Conservation (phyloP, 805 yeast genomes). For the Saccharomycopsis oosterbeekiorum region DNA sequence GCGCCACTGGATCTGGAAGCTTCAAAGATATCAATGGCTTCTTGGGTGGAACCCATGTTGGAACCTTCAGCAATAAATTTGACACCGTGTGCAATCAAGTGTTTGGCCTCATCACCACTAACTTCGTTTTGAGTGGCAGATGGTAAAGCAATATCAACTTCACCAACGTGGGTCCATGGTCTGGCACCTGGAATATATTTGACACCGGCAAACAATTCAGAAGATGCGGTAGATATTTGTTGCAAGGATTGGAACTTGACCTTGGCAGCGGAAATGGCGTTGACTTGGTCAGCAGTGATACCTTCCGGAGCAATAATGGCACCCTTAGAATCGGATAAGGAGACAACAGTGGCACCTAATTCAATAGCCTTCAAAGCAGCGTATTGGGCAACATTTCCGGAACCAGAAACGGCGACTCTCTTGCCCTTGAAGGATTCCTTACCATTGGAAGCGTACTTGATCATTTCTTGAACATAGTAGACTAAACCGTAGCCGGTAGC, state of each 20-base stretch:
- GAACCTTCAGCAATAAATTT: conserved; percentile 97
- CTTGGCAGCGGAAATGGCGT: conserved; percentile 68
- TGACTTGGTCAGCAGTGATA: conserved; percentile 74
- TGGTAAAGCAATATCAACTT: conserved; percentile 93
- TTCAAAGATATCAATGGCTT: conserved; percentile 92
- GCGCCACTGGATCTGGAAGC: conserved; percentile 47
- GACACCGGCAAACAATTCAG: conserved; percentile 40
- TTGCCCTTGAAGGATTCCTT: conserved; percentile 86
- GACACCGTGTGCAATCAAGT: conserved; percentile 84
- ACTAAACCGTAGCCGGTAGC: conserved; percentile 98
- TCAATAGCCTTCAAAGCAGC: conserved; percentile 97
- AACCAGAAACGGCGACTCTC: conserved; percentile 93
- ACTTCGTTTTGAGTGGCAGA: conserved; percentile 98
- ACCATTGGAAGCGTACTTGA: conserved; percentile 84
- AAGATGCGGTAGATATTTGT: conserved; percentile 49
- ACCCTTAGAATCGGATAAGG: conserved; percentile 94
- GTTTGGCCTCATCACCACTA: conserved; percentile 92
- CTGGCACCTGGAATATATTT: conserved; percentile 88
- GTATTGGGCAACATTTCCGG: conserved; percentile 98
- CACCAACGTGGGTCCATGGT: conserved; percentile 91
- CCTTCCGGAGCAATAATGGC: conserved; percentile 66
- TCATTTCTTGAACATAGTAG: conserved; percentile 96
- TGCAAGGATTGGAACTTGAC: conserved; percentile 66
- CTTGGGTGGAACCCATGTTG: conserved; percentile 98
- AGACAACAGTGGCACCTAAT: conserved; percentile 91